These are phyloP conservation scores for Chlorella variabilis DNA, from an alignment of 163 green algal species.

Conservation along the genomic window DNA sequence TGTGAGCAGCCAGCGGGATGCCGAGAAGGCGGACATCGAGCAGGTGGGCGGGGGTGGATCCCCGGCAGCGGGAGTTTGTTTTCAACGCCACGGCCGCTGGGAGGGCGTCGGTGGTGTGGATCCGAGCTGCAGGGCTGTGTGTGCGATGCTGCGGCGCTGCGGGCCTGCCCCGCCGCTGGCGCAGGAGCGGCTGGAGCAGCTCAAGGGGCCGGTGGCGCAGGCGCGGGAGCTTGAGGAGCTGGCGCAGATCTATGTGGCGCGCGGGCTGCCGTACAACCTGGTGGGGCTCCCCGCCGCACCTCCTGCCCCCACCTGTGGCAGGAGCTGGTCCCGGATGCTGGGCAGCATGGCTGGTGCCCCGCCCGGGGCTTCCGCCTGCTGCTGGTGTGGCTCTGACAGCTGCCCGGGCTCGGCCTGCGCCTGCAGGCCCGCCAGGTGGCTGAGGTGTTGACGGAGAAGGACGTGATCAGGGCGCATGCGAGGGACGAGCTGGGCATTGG, in stretches of 20 bases:
- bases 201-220: conserved; percentile 58
- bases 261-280: conserved; percentile 66
- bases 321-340: too few relatives aligned
- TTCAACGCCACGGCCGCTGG: too few relatives aligned
- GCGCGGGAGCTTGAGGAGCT: conserved; percentile 81
- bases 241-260: conserved; percentile 73
- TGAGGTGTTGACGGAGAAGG: conserved; percentile 73
- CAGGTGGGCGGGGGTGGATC: too few relatives aligned
- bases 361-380: too few relatives aligned
- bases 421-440: conserved; percentile 52
- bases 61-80: too few relatives aligned
- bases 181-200: conserved; percentile 71
- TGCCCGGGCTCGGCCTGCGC: too few relatives aligned
- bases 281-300: conserved; percentile 27
- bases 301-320: not conserved
- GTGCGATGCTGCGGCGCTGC: too few relatives aligned
- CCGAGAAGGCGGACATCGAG: conserved; percentile 76
- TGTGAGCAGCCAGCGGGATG: conserved; percentile 53
- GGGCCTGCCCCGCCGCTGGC: too few relatives aligned
- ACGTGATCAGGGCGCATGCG: conserved; percentile 88
- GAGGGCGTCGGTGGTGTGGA: too few relatives aligned
- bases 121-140: too few relatives aligned
- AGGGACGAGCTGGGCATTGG: conserved; percentile 92
- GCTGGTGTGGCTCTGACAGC: too few relatives aligned
- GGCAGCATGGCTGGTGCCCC: too few relatives aligned